Evolutionary conservation across 2,329 filamentous ascomycete species (phyloP).

Genomic region (Albifimbria verrucaria): DNA sequence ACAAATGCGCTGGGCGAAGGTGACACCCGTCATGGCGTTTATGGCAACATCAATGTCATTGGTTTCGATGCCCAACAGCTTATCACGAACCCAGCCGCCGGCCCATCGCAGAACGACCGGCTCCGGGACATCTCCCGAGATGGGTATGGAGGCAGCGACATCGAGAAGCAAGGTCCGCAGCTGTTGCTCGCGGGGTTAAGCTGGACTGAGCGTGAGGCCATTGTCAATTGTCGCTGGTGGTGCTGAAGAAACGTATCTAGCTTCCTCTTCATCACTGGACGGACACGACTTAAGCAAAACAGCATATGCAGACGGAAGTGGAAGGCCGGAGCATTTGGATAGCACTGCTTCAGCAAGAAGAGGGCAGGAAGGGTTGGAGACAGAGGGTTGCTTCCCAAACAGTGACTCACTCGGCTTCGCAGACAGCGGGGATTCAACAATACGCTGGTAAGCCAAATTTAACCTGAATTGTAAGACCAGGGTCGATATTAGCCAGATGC

Average conservation of each 20-base stretch:
- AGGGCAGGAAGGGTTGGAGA: too few relatives aligned
- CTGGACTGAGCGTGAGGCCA: slow-evolving; percentile 28
- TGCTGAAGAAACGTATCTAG: slow-evolving; percentile 23
- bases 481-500: too few relatives aligned
- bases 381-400: too few relatives aligned
- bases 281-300: slow-evolving; percentile 15
- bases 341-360: too few relatives aligned
- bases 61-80: slow-evolving; percentile 67
- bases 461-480: too few relatives aligned
- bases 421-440: too few relatives aligned
- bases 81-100: slow-evolving; percentile 85
- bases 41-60: slow-evolving; percentile 85
- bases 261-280: slow-evolving; percentile 32
- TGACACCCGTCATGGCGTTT: slow-evolving; percentile 78
- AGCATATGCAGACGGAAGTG: slow-evolving; percentile 14
- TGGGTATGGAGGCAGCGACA: slow-evolving; percentile 64
- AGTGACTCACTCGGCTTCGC: too few relatives aligned
- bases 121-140: slow-evolving; percentile 42
- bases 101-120: slow-evolving; percentile 71
- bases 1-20: slow-evolving; percentile 68
- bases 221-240: slow-evolving; percentile 3
- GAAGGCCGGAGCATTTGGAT: not conserved
- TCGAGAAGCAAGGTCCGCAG: slow-evolving; percentile 77
- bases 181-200: slow-evolving; percentile 69
- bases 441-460: too few relatives aligned